Conservation (phyloP, 257 asterid species). For the Solanum medicagineum region DNA sequence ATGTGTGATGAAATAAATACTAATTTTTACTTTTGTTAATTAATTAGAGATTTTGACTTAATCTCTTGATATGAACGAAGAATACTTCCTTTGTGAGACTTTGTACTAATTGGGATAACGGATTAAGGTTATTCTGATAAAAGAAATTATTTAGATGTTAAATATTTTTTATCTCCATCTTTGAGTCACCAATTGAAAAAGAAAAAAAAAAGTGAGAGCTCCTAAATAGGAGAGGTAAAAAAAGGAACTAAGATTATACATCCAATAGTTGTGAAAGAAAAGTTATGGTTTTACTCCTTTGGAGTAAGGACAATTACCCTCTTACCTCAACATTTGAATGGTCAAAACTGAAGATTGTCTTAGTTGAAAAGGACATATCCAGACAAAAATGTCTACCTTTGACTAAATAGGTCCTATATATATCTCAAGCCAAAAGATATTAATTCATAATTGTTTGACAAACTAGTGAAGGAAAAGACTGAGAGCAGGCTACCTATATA, state of each 20-base stretch:
- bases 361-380: neutral
- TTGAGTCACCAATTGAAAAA: neutral
- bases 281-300: neutral
- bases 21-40: neutral
- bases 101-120: neutral
- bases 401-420: neutral
- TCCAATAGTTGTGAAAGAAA: neutral
- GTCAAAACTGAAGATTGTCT: neutral
- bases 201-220: neutral
- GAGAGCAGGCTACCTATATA: neutral
- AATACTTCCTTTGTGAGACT: neutral
- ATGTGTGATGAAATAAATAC: neutral
- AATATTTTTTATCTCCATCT: neutral
- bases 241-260: neutral
- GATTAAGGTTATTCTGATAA: neutral
- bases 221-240: neutral
- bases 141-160: neutral
- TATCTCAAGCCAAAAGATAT: neutral
- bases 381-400: neutral
- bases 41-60: neutral
- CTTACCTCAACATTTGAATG: neutral
- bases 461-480: neutral
- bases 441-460: neutral
- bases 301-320: neutral
- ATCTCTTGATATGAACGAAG: fast-evolving